Base-by-base conservation (phyloP, 1,284 basidiomycete genomes). In the Marasmius tenuissimus region DNA sequence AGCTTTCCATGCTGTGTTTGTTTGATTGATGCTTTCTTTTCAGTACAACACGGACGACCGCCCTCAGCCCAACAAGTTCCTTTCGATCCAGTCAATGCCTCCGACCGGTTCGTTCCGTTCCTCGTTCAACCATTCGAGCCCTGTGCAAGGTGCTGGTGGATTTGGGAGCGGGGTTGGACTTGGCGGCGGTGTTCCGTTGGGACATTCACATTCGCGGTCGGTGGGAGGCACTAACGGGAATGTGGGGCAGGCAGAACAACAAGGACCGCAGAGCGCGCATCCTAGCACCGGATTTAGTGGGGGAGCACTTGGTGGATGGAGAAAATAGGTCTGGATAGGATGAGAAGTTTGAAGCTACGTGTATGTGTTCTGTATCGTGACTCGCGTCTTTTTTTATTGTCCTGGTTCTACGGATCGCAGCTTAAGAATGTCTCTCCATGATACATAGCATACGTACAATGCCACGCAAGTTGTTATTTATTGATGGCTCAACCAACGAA, bases 41-140 rank as follows among this genome's bases (percentile, higher is more conserved):
- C 66, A 93, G 89, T 93, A 87, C 68, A 93, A 93, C 71, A 91
- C 88, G 34, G 92, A 93, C 62, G 91, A 93, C 66, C 83, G 89
- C 33, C 91, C 91, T 0, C 81, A 83, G 2, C 85, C 86, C 1
- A 90, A 91, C 75, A 92, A 91, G 70, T 93, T 92, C 76, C 76
- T 93, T 38, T 83, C 87, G n/a, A 92, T 93, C 63, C 87, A 89
- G 67, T 76, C 89, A 4, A 76, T 88, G 59, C 88, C 90, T 0
- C 71, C 77, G 34, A 84, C 88, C 1, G 83, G 85, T 0, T 91
- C 48, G 12, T 54, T 54, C 52, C 27, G 52, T 5, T 9, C 52
- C 83, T 75, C 81, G 89, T 50, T 76, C 87, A 0, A 82, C 83
- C 11, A 91, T 92, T 76, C 75, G 75, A 27, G 57, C 54, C 45